Evolutionary conservation across 78 protist species (phyloP), one percentile per base, ranked within the genome.

Genomic region (Pigoraptor vietnamica): DNA sequence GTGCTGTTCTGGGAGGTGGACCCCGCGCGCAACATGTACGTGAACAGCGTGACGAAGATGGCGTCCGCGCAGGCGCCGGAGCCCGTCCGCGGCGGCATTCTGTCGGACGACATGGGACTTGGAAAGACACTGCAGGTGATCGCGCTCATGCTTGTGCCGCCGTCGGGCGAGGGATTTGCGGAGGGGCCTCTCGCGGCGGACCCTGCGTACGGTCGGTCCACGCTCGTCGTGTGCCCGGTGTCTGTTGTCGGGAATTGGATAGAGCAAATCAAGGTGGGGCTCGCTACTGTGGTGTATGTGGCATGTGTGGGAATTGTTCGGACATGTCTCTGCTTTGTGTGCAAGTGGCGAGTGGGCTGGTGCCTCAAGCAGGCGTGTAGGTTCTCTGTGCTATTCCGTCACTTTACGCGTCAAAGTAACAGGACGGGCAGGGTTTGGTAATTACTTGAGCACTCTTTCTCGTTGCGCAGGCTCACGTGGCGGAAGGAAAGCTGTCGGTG

Each of bases 61-160:
- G 67, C 67, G 29, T 48, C 67, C 14, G 67, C 67, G 67, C 6
- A 48, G 6, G 29, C 67, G 67, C 67, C 67, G 29, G 67, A 48
- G 84, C 39, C 10, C 2, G 24, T 23, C 14, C 89, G 89, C n/a
- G 89, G 89, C 39, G 89, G 89, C 6, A 0, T 86, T 1, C 89
- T 86, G 19, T 24, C 89, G 35, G 89, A 86, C 89, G 89, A 86
- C 29, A 37, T 86, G 89, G 40, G 89, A 2, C 38, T 83, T 29
- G 88, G 88, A 1, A 83, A 79, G 32, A 79, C 84, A 25, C 34
- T 79, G 35, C 84, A 79, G 84, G 21, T 19, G n/a, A 14, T 79
- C 1, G 23, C 84, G 34, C 84, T 79, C 32, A 79, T 79, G 84
- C 84, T 79, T 2, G 32, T 79, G 84, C 21, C 32, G 84, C 84